These are phyloP conservation scores for Chalaropsis thielavioides DNA, from an alignment of 2,329 filamentous ascomycete genomes.

Conservation along the genomic window DNA sequence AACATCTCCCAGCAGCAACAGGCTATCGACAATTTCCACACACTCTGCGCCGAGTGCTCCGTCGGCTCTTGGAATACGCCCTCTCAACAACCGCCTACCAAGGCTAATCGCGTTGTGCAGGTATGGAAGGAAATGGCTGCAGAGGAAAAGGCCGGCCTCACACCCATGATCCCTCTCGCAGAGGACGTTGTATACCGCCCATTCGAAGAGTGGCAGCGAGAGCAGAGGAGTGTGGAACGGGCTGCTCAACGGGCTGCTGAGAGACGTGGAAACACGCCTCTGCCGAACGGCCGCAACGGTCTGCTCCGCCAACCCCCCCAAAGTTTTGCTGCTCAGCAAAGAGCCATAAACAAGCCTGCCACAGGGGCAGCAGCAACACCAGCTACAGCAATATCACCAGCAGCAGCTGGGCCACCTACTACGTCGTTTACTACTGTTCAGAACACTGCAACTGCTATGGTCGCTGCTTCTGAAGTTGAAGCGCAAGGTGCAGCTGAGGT, in stretches of 20 bases:
- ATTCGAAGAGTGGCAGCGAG: slow-evolving; percentile 45
- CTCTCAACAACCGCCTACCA: slow-evolving; percentile 29
- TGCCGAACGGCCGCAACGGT: slow-evolving; percentile 24
- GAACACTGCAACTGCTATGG: slow-evolving; percentile 15
- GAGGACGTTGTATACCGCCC: slow-evolving; percentile 50
- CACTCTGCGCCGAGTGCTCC: slow-evolving; percentile 43
- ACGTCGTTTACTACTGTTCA: slow-evolving; percentile 16
- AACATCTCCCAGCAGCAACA: slow-evolving; percentile 31
- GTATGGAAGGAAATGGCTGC: slow-evolving; percentile 53
- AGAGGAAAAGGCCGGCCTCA: slow-evolving; percentile 53
- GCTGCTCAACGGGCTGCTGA: slow-evolving; percentile 4
- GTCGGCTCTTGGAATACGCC: slow-evolving; percentile 30
- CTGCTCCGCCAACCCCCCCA: slow-evolving; percentile 42
- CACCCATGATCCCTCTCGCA: slow-evolving; percentile 46
- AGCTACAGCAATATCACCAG: slow-evolving; percentile 24
- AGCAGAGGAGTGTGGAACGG: slow-evolving; percentile 27
- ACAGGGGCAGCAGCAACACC: slow-evolving; percentile 25
- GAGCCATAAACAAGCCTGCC: slow-evolving; percentile 34
- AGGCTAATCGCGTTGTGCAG: slow-evolving; percentile 32
- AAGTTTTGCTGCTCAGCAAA: slow-evolving; percentile 52
- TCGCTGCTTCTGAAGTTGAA: slow-evolving; percentile 8
- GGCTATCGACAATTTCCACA: slow-evolving; percentile 39
- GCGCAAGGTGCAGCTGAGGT: background rate
- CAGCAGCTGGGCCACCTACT: slow-evolving; percentile 17
- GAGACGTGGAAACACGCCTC: slow-evolving; percentile 18